Percentiles rank a stretch among this genome's conserved stretches.
These are phyloP conservation scores for Rosa hybrid DNA, from an alignment of 331 rosid genomes.

Conservation along the genomic window DNA sequence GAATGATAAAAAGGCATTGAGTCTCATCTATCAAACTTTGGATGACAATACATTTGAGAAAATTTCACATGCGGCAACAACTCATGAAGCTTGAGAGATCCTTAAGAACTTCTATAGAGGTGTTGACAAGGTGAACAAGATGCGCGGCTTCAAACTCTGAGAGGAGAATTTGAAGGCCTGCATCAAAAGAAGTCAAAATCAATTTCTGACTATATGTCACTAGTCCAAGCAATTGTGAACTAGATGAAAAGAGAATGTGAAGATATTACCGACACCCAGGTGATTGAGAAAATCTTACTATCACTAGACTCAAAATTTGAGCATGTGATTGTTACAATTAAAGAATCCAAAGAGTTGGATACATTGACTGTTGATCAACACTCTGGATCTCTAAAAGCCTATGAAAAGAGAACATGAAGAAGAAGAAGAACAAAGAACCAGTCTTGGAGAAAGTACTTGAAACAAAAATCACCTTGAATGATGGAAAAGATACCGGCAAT, in stretches of 20 bases:
- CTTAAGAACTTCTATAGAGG: no score
- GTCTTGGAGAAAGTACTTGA: no score
- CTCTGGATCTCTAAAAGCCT: background rate
- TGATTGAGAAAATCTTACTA: background rate
- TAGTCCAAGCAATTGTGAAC: background rate
- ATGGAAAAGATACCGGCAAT: no score
- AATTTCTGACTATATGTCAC: background rate
- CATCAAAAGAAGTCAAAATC: background rate
- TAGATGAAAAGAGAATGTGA: background rate
- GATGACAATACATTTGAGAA: background rate
- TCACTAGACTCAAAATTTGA: background rate
- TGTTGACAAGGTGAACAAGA: background rate
- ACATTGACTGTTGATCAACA: no score
- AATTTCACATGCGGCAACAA: background rate
- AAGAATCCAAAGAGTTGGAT: background rate
- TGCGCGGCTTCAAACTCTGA: background rate
- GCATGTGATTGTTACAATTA: no score
- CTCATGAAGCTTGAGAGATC: background rate
- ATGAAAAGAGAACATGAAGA: background rate
- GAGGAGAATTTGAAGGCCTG: background rate
- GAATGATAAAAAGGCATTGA: background rate
- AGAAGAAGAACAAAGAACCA: no score
- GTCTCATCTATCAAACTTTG: background rate
- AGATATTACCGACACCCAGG: background rate
- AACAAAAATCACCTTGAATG: no score